phyloP scores from a whole-genome alignment of 106 monocot species.

The Acorus gramineus region DNA sequence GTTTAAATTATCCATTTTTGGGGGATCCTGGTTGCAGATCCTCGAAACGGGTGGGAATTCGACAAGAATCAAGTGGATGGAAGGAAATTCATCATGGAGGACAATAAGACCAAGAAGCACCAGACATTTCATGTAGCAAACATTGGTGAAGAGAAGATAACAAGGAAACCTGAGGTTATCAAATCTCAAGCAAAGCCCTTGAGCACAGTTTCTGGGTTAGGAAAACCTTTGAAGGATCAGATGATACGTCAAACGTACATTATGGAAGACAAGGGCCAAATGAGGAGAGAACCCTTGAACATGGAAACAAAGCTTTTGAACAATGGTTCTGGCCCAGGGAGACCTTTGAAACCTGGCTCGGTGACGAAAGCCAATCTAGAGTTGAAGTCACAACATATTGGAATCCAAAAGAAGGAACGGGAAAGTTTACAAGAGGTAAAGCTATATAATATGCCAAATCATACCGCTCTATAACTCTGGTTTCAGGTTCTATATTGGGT shows the following conservation, averaged over 20 bases:
- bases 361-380: not conserved
- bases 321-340: not conserved
- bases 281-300: not conserved
- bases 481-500: not conserved
- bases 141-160: no score
- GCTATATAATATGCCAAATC: no score
- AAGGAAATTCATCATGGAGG: not conserved
- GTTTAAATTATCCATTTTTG: not conserved
- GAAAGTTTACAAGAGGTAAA: no score
- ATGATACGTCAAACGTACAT: no score
- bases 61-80: constrained; percentile 4
- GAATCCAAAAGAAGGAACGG: no score
- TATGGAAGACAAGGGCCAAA: not conserved
- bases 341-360: no score
- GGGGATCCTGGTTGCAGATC: not conserved
- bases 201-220: no score
- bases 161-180: no score
- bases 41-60: not conserved
- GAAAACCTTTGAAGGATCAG: no score
- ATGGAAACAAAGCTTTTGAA: not conserved
- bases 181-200: no score
- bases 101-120: not conserved
- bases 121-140: not conserved
- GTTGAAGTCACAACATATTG: no score
- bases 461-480: no score